Conservation (phyloP, 1,139 yeast genomes). For the Suhomyces atakaporum region DNA sequence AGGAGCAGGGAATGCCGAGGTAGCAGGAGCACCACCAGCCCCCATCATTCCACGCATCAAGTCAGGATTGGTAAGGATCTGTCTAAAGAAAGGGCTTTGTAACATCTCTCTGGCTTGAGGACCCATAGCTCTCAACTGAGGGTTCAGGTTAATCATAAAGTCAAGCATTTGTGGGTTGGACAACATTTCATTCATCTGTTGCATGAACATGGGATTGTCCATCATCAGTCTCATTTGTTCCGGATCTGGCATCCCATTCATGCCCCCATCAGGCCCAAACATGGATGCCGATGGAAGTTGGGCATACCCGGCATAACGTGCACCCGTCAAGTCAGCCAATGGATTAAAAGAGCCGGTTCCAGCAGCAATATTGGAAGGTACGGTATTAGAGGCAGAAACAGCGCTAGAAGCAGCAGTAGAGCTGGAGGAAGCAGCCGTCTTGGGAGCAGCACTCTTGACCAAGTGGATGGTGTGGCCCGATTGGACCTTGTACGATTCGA, state of each 20-base stretch:
- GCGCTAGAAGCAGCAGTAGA: conserved; percentile 19
- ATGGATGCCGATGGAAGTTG: conserved; percentile 84
- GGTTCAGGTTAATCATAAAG: conserved; percentile 76
- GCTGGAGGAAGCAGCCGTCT: conserved; percentile 23
- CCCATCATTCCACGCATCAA: conserved; percentile 80
- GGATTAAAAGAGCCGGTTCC: conserved; percentile 92
- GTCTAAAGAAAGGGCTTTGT: conserved; percentile 81
- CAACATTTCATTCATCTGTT: conserved; percentile 76
- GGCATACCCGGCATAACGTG: conserved; percentile 90
- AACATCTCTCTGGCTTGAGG: conserved; percentile 86
- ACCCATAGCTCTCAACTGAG: conserved; percentile 83
- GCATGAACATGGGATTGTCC: conserved; percentile 79
- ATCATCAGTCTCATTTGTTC: conserved; percentile 74
- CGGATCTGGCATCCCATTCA: conserved; percentile 62
- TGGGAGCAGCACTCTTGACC: conserved; percentile 62
- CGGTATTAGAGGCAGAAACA: conserved; percentile 27
- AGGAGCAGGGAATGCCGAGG: conserved; percentile 58
- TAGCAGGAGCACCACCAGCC: conserved; percentile 19
- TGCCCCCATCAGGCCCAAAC: conserved; percentile 96
- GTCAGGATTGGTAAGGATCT: conserved; percentile 84
- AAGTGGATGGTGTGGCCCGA: conserved; percentile 86
- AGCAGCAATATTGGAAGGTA: conserved; percentile 77
- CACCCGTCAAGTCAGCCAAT: conserved; percentile 88
- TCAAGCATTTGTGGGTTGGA: conserved; percentile 83
- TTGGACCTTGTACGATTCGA: conserved; percentile 77